These are phyloP conservation scores for Coelastrella sp. DNA, from an alignment of 139 green algal species.

Conservation along the genomic window DNA sequence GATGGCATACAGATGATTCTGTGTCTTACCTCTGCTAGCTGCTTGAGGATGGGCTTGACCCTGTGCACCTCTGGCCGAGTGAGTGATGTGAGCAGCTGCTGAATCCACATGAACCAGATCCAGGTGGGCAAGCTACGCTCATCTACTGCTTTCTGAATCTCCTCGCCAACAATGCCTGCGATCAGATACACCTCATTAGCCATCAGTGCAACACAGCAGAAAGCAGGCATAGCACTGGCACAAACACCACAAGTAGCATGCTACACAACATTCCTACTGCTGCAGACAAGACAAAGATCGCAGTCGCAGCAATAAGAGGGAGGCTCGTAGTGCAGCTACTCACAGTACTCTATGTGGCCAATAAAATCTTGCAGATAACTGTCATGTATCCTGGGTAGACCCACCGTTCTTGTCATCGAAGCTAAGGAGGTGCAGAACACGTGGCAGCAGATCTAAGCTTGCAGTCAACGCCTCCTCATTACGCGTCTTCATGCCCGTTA, in stretches of 20 bases:
- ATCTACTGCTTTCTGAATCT: slow-evolving; percentile 40
- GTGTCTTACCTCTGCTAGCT: slow-evolving; percentile 67
- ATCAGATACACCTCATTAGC: too few relatives aligned
- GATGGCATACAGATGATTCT: too few relatives aligned
- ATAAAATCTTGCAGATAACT: too few relatives aligned
- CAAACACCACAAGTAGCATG: too few relatives aligned
- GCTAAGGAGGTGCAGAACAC: slow-evolving; percentile 89
- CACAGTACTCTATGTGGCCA: too few relatives aligned
- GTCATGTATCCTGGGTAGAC: background rate
- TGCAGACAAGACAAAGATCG: too few relatives aligned
- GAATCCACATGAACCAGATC: slow-evolving; percentile 95
- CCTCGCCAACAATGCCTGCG: slow-evolving; percentile 35
- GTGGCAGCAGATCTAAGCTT: slow-evolving; percentile 75
- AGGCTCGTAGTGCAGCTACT: too few relatives aligned
- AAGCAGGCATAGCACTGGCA: too few relatives aligned
- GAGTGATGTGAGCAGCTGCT: slow-evolving; percentile 90
- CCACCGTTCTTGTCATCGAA: slow-evolving; percentile 83
- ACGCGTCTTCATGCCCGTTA: slow-evolving; percentile 51
- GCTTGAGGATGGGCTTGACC: slow-evolving; percentile 75
- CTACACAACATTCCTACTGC: too few relatives aligned
- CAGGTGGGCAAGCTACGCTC: slow-evolving; percentile 77
- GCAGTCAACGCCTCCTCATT: slow-evolving; percentile 63
- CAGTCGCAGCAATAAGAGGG: too few relatives aligned
- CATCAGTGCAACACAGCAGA: too few relatives aligned
- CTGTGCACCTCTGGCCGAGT: slow-evolving; percentile 81